Base-by-base conservation (phyloP, 2,329 filamentous ascomycete species). In the Diaporthe sp. region DNA sequence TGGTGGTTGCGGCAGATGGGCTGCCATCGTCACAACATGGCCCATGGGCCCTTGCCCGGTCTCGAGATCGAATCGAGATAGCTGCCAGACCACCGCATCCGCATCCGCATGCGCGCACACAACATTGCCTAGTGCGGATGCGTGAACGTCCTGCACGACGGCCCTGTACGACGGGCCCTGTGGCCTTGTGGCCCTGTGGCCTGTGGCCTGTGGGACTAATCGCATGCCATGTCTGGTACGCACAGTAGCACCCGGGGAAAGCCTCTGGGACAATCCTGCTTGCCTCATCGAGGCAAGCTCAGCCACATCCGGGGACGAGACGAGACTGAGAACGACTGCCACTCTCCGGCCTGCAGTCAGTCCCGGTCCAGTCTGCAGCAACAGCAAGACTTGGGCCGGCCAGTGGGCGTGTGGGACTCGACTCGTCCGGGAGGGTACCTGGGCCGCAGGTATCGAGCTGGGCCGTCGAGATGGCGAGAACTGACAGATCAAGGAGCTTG, bases 401-500 rank as follows among this genome's bases (percentile, higher is more conserved):
- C 65, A 53, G 22, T 53, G 31, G 28, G 22, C 44, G 34, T 25
- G 31, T 68, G 62, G 46, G 65, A 39, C 65, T 68, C 65, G 65
- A 68, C 65, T 53, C 49, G 46, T 55, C 65, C 25, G 49, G 49
- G 65, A 69, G 65, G 65, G 65, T 55, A 69, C 65, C 65, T 69
- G 65, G 49, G 25, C 65, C 34, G 31, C 49, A 69, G 65, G 65
- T 69, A 69, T 69, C 58, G 58, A 69, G 49, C 65, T 55, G 65
- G 65, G 49, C 65, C 49, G 22, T 55, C 22, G 34, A 69, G 65
- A 69, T 68, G 49, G 22, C 51, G 72, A 73, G 62, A 69, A 70
- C 53, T 74, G 72, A 74, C 72, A 74, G 62, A 74, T 70, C 62
- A 74, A 51, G 72, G 51, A 68, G 39, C 46, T 55, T 68, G 72